Conservation (phyloP, 352 stramenopile species). For the Globisporangium heterothallicum region DNA sequence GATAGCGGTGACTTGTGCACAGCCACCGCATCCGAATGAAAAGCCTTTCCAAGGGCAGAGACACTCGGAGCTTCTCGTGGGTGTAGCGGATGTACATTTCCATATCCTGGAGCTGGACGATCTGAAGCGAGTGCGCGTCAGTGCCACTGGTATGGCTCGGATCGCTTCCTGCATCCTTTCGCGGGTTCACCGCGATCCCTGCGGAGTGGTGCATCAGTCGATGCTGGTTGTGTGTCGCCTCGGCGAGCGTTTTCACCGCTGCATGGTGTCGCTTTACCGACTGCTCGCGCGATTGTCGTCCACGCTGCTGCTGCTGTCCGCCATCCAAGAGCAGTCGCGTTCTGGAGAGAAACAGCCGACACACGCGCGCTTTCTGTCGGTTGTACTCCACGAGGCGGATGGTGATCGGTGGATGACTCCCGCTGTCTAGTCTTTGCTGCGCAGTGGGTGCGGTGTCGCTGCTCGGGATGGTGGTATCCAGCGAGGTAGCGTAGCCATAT, state of each 20-base stretch:
- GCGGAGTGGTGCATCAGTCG: constrained; percentile 18
- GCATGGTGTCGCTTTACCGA: neutral
- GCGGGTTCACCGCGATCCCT: neutral
- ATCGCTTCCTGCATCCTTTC: no score
- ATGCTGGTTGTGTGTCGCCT: constrained; percentile 20
- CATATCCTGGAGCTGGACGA: constrained; percentile 19
- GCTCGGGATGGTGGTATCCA: neutral
- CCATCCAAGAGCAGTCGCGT: neutral
- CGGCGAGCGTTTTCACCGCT: constrained; percentile 16
- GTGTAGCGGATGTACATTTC: constrained; percentile 31
- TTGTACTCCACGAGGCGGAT: constrained; percentile 8
- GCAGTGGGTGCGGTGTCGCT: neutral
- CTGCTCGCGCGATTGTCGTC: neutral
- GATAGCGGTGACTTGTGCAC: constrained; percentile 41
- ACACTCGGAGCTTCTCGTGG: constrained; percentile 17
- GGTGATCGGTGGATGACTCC: neutral
- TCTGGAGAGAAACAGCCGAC: constrained; percentile 6
- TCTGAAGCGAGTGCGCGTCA: constrained; percentile 1
- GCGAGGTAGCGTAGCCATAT: constrained; percentile 19
- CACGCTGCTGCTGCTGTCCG: neutral
- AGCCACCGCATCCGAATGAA: constrained; percentile 38
- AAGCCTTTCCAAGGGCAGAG: constrained; percentile 30
- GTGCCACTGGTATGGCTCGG: no score
- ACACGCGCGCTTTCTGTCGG: neutral
- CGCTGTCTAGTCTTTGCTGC: neutral